Evolutionary conservation across 2,329 filamentous ascomycete genomes (phyloP).

Genomic region (Ciborinia camelliae): DNA sequence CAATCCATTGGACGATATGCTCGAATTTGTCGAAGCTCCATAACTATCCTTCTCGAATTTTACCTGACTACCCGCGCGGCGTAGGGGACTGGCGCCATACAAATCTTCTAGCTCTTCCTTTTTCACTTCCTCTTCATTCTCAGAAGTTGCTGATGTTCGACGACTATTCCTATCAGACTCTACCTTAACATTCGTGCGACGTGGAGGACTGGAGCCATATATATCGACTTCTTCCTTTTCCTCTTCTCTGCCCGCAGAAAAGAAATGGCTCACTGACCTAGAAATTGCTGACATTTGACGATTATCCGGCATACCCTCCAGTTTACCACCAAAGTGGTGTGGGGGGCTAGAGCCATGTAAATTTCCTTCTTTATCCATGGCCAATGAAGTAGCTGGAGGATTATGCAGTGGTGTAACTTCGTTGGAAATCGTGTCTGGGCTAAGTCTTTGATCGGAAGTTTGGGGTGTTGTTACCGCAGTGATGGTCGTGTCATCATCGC

Average conservation of each 20-base stretch:
- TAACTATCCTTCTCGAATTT: not conserved
- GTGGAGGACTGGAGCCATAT: accelerated
- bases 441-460: not conserved
- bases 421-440: not conserved
- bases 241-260: not conserved
- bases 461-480: not conserved
- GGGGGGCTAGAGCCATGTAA: not conserved
- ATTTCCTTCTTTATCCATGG: not conserved
- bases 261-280: not conserved
- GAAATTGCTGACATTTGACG: not conserved
- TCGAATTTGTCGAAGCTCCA: not conserved
- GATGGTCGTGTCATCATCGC: not conserved
- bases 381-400: not conserved
- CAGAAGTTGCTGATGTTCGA: too few species aligned
- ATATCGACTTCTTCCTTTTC: not conserved
- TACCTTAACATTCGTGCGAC: not conserved
- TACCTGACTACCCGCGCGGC: not conserved
- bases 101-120: not conserved
- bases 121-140: not conserved
- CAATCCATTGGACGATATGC: not conserved
- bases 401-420: not conserved
- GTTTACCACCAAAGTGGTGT: not conserved
- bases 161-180: not conserved
- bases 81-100: too few species aligned
- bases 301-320: not conserved